Evolutionary conservation across 306 rosid species (phyloP).

Genomic region (Medicago lupulina): DNA sequence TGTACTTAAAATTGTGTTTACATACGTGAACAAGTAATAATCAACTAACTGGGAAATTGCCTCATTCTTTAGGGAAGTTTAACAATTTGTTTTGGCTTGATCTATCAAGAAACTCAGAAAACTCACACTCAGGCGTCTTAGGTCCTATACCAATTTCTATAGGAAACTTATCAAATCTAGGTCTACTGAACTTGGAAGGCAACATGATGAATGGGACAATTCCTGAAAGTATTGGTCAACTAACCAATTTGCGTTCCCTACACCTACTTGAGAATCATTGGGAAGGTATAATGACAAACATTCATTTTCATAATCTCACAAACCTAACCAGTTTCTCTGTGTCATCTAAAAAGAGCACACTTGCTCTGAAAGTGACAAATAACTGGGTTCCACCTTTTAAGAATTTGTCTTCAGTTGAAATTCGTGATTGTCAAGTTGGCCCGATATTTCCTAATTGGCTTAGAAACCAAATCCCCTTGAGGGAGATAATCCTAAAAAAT

Average conservation of each 20-base stretch:
- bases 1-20: too few species aligned
- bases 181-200: neutral
- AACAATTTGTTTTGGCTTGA: neutral
- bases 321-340: neutral
- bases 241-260: neutral
- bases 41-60: constrained; percentile 23
- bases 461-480: neutral
- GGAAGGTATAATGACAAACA: constrained; percentile 31
- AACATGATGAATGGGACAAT: constrained; percentile 22
- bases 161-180: constrained; percentile 25
- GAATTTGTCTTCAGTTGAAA: neutral
- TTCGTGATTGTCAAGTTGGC: constrained; percentile 17
- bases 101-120: constrained; percentile 7
- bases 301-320: constrained; percentile 27
- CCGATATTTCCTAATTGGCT: constrained; percentile 34
- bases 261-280: constrained; percentile 4
- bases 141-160: constrained; percentile 32
- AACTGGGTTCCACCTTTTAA: constrained; percentile 27
- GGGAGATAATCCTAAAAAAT: neutral
- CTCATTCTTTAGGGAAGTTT: constrained; percentile 17
- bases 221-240: constrained; percentile 38
- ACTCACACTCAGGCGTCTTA: neutral
- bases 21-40: too few species aligned
- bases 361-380: constrained; percentile 13
- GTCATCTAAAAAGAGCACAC: constrained; percentile 1